These are phyloP conservation scores for Brassica napus DNA, from an alignment of 345 rosid species.

Conservation along the genomic window Da-Ae NC_063441.1:22529501-22530000, in stretches of 20 bases:
- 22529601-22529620: constrained; percentile 24
- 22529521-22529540: too few species aligned
- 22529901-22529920: not conserved
- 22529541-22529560: too few species aligned
- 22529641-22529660: constrained; percentile 29
- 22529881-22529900: constrained; percentile 48
- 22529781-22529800: too few species aligned
- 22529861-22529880: constrained; percentile 55
- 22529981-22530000: constrained; percentile 26
- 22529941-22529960: not conserved
- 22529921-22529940: not conserved
- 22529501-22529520: too few species aligned
- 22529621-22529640: constrained; percentile 34
- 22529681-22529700: too few species aligned
- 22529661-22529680: too few species aligned
- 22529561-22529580: not conserved
- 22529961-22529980: constrained; percentile 10
- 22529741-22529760: too few species aligned
- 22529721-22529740: too few species aligned
- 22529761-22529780: too few species aligned
- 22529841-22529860: constrained; percentile 44
- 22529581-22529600: not conserved
- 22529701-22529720: too few species aligned
- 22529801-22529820: too few species aligned
- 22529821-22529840: not conserved